Base-by-base conservation (phyloP, 768 basidiomycete genomes). In the Lactarius deliciosus region DNA sequence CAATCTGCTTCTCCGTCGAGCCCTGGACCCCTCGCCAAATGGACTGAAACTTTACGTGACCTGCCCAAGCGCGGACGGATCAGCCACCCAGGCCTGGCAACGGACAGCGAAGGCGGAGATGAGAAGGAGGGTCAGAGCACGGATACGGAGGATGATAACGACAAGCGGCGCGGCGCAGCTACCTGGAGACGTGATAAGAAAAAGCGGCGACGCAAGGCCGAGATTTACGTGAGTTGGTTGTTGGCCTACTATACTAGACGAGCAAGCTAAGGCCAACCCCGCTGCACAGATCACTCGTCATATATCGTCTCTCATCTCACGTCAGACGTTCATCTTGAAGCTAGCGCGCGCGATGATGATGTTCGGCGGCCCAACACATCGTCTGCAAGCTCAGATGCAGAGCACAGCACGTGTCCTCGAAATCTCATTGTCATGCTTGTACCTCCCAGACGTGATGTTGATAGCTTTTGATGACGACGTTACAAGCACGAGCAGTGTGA, bases 341-440 rank as follows among this genome's bases (percentile, higher is more conserved):
- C 84, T 94, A 34, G 85, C 89, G 7, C 84, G 91, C 60, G 86
- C 91, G 11, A 86, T 95, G 82, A 95, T 94, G 91, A 91, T 90
- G 85, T 93, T 91, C 70, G 92, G 92, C 11, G 88, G 87, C 6
- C 91, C 92, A 22, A 84, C 88, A 15, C 91, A 96, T 75, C 88
- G 92, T 50, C 81, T 95, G 22, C 91, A 88, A 72, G 83, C 90
- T 1, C 92, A 94, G 74, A 86, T 94, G 64, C 85, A 87, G 73
- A 86, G 89, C 16, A 91, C 92, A 1, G 91, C 87, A 16, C 82
- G 82, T 8, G 90, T 94, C 16, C 83, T 95, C 30, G 92, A 94
- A 68, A 81, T 94, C 65, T 81, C 84, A 69, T 81, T 86, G 56
- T 86, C 85, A 72, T 89, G 91, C 77, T 81, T 94, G 76, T 91